Evolutionary conservation across 768 basidiomycete species (phyloP).

Genomic region (Rhodotorula diobovata): DNA sequence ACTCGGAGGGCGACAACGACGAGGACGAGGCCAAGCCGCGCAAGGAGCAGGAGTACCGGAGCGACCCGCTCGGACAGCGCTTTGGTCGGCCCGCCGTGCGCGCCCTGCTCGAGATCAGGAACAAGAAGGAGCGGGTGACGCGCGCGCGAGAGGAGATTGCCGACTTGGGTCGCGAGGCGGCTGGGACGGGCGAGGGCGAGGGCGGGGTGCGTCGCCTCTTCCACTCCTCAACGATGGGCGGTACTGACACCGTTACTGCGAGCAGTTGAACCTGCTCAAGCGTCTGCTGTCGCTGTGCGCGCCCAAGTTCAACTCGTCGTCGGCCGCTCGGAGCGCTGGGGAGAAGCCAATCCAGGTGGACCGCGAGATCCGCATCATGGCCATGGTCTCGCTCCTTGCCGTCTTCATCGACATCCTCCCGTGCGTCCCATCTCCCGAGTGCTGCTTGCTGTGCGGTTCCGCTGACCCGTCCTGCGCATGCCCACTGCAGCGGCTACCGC

Average conservation of each 20-base stretch:
- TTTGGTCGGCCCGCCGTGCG: constrained; percentile 78
- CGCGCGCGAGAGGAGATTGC: constrained; percentile 92
- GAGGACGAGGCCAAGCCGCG: constrained; percentile 15
- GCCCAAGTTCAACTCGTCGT: constrained; percentile 61
- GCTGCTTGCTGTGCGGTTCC: too few relatives aligned
- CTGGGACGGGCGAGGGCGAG: constrained; percentile 86
- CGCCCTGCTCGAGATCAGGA: constrained; percentile 64
- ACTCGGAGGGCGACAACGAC: constrained; percentile 27
- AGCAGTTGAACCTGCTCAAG: constrained; percentile 76
- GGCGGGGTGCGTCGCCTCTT: constrained; percentile 64
- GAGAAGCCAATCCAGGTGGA: constrained; percentile 62
- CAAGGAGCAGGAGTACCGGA: constrained; percentile 27
- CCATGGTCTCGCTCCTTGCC: constrained; percentile 81
- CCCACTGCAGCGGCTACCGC: constrained; percentile 67
- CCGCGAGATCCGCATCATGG: constrained; percentile 73
- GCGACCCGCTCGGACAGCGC: constrained; percentile 58
- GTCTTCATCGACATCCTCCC: constrained; percentile 96
- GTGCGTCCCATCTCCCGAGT: constrained; percentile 37
- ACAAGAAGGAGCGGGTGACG: constrained; percentile 63
- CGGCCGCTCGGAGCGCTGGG: constrained; percentile 60
- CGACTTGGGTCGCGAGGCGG: constrained; percentile 82
- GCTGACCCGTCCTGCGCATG: too few relatives aligned
- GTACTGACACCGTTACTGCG: neutral
- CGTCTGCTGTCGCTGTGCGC: constrained; percentile 86
- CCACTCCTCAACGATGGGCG: constrained; percentile 19